Percentiles rank a stretch among this genome's conserved stretches.
These are phyloP conservation scores for Globisporangium recalcitrans DNA, from an alignment of 352 stramenopile genomes.

Conservation along the genomic window DNA sequence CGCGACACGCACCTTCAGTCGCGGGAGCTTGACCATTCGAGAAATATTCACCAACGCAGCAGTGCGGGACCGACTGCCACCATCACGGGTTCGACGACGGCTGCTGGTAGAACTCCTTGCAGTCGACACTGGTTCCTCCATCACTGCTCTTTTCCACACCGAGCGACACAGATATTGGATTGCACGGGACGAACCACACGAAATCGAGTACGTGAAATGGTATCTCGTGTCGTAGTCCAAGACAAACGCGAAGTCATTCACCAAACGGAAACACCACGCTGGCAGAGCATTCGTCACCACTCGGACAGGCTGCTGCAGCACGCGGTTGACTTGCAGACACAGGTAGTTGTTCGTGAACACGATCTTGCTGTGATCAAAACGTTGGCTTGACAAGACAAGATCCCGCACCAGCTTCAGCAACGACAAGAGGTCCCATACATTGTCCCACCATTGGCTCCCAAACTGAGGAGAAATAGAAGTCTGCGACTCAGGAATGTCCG, in stretches of 20 bases:
- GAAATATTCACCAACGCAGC: constrained; percentile 43
- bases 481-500: neutral
- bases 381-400: constrained; percentile 10
- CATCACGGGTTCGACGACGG: constrained; percentile 34
- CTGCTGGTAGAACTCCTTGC: constrained; percentile 6
- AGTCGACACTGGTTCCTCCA: constrained; percentile 33
- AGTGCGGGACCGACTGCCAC: constrained; percentile 27
- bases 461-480: neutral
- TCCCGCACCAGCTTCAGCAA: constrained; percentile 41
- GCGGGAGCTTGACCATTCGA: constrained; percentile 68
- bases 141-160: constrained; percentile 56
- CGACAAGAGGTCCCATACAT: constrained; percentile 54
- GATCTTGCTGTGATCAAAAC: neutral
- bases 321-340: constrained; percentile 51
- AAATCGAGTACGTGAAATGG: constrained; percentile 68
- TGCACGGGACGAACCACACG: constrained; percentile 53
- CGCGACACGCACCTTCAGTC: constrained; percentile 69
- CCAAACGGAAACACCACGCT: constrained; percentile 43
- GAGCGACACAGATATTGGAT: constrained; percentile 67
- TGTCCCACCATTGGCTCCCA: constrained; percentile 35
- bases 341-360: constrained; percentile 57
- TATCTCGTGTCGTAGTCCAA: constrained; percentile 61
- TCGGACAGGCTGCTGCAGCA: constrained; percentile 49
- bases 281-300: constrained; percentile 63
- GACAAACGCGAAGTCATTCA: constrained; percentile 55